Percentiles rank a stretch among this genome's conserved stretches.
Evolutionary conservation across 1,139 yeast genomes (phyloP).

Genomic region (Spathaspora sp.): DNA sequence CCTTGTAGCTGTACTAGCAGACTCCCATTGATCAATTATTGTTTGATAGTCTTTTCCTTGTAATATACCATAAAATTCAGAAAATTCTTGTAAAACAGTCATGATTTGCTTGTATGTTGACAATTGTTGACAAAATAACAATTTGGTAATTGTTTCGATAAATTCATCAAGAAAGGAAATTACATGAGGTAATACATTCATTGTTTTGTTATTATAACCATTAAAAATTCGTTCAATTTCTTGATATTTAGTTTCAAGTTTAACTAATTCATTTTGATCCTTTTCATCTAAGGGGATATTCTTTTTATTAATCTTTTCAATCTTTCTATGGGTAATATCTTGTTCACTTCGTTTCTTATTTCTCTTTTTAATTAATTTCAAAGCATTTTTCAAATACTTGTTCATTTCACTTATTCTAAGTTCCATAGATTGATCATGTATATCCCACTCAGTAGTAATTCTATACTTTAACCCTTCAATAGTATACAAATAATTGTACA

Average conservation of each 20-base stretch:
- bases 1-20: conserved; percentile 28
- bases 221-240: conserved; percentile 31
- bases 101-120: conserved; percentile 30
- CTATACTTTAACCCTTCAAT: conserved; percentile 30
- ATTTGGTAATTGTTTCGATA: conserved; percentile 40
- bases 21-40: conserved; percentile 37
- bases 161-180: conserved; percentile 52
- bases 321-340: conserved; percentile 37
- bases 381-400: conserved; percentile 32
- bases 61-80: conserved; percentile 40
- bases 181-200: conserved; percentile 46
- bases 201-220: conserved; percentile 40
- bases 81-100: conserved; percentile 29
- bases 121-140: conserved; percentile 31
- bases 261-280: conserved; percentile 33
- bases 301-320: conserved; percentile 45
- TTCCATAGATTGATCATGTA: conserved; percentile 28
- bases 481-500: conserved; percentile 29
- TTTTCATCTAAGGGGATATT: conserved; percentile 36
- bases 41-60: conserved; percentile 19
- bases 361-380: conserved; percentile 46
- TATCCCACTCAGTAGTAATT: conserved; percentile 34
- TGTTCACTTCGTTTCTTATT: conserved; percentile 42
- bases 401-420: conserved; percentile 40
- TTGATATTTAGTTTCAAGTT: conserved; percentile 28